Conservation (phyloP, 768 basidiomycete species). For the Trametes cinnabarina region DNA sequence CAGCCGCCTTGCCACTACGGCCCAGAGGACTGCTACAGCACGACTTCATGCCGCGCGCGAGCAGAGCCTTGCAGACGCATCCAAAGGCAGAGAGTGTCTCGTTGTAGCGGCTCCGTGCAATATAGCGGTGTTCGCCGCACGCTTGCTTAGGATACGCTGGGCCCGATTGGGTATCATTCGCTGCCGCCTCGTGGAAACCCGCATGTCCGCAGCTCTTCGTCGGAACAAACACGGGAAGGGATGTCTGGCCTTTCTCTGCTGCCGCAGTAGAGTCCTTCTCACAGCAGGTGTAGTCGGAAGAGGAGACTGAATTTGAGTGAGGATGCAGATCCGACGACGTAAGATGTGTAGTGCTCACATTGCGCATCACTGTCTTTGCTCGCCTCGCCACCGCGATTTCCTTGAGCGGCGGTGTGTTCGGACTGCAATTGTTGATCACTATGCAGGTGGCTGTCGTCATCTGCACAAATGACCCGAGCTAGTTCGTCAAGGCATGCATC, state of each 20-base stretch:
- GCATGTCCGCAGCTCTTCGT: neutral
- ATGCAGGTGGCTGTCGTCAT: constrained; percentile 28
- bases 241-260: neutral
- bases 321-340: neutral
- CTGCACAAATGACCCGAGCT: constrained; percentile 28
- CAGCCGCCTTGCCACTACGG: neutral
- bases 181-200: constrained; percentile 21
- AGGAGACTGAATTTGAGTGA: neutral
- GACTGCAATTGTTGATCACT: neutral
- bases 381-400: neutral
- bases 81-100: constrained; percentile 30
- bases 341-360: neutral
- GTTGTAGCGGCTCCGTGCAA: constrained; percentile 27
- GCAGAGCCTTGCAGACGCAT: constrained; percentile 29
- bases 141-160: constrained; percentile 19
- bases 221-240: neutral
- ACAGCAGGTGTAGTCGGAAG: constrained; percentile 9
- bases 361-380: neutral
- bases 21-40: constrained; percentile 22
- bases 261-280: neutral
- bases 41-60: constrained; percentile 27
- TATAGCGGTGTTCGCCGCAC: constrained; percentile 26
- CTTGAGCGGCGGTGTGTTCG: neutral
- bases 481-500: constrained; percentile 28
- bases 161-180: neutral